Conservation (phyloP, 1,284 basidiomycete species). For the Trichosporon sp. region DNA sequence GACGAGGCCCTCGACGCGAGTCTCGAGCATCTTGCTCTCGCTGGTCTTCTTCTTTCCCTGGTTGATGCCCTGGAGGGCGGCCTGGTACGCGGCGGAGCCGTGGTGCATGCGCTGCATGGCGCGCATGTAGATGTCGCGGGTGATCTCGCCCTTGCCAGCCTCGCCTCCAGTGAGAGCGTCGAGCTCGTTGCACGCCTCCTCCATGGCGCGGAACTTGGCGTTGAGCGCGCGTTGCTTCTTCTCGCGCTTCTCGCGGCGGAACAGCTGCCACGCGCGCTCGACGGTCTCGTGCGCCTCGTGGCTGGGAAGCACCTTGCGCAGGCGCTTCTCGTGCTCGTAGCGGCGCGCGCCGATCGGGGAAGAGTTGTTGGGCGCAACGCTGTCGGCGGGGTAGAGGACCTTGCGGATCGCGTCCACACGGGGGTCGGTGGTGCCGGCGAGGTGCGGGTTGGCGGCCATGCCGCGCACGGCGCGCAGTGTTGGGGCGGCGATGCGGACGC, state of each 20-base stretch:
- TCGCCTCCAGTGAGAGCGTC: constrained; percentile 50
- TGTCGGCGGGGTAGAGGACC: constrained; percentile 70
- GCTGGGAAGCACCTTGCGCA: constrained; percentile 71
- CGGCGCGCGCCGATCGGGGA: constrained; percentile 77
- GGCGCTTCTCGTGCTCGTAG: constrained; percentile 63
- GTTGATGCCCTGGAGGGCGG: constrained; percentile 12
- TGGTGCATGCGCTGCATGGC: constrained; percentile 66
- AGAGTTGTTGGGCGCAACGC: constrained; percentile 43
- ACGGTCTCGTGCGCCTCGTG: constrained; percentile 90
- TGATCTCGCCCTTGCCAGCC: constrained; percentile 13
- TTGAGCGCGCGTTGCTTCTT: constrained; percentile 61
- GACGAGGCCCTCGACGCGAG: constrained; percentile 73
- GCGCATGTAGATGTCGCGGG: constrained; percentile 58
- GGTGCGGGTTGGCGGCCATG: constrained; percentile 16
- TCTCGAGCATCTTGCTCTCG: constrained; percentile 66
- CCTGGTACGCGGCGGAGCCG: constrained; percentile 27
- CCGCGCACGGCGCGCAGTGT: not conserved
- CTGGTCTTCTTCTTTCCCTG: constrained; percentile 60
- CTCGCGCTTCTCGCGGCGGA: constrained; percentile 68
- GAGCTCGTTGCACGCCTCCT: constrained; percentile 72
- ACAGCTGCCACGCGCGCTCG: constrained; percentile 82
- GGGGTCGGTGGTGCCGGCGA: constrained; percentile 53
- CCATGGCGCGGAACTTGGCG: constrained; percentile 72
- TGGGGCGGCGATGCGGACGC: not conserved
- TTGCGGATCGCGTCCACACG: constrained; percentile 69